Percentiles rank a stretch among this genome's conserved stretches.
Evolutionary conservation across 2,329 filamentous ascomycete genomes (phyloP).

Genomic region (Ceratocystis cubensis): DNA sequence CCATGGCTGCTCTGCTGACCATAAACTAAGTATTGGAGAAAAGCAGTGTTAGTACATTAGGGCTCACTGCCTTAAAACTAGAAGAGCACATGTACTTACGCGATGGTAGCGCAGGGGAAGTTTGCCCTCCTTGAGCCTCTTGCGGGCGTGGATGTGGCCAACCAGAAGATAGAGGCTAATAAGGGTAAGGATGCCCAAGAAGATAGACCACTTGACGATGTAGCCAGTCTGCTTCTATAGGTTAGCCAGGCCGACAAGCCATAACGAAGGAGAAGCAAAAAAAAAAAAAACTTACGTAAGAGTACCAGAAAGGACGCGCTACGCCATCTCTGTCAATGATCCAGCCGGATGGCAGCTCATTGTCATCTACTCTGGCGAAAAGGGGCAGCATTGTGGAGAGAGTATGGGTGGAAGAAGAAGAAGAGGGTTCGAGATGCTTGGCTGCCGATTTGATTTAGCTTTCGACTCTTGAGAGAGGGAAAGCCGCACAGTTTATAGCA

Average conservation of each 20-base stretch:
- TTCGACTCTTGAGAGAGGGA: background rate
- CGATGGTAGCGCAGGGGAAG: constrained; percentile 58
- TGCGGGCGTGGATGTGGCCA: constrained; percentile 58
- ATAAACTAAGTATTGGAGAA: constrained; percentile 34
- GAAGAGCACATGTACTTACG: constrained; percentile 32
- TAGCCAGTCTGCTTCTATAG: constrained; percentile 39
- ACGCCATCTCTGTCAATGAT: constrained; percentile 24
- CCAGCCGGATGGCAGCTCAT: constrained; percentile 25
- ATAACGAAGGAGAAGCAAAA: background rate
- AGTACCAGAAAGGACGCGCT: constrained; percentile 26
- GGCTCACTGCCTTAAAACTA: background rate
- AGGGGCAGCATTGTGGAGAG: constrained; percentile 2
- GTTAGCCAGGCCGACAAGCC: constrained; percentile 15
- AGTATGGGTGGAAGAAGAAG: background rate
- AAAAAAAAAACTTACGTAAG: constrained; percentile 21
- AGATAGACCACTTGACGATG: constrained; percentile 59
- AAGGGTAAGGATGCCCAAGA: constrained; percentile 47
- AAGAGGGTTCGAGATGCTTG: background rate
- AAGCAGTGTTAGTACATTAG: background rate
- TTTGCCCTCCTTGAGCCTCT: constrained; percentile 51
- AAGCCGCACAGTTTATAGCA: background rate
- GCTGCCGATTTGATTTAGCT: background rate
- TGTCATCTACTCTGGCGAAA: background rate
- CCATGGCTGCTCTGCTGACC: constrained; percentile 36
- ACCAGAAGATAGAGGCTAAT: constrained; percentile 51